Evolutionary conservation across 176 grass and related monocot species (phyloP).

Genomic region (Carex scoparia): DNA sequence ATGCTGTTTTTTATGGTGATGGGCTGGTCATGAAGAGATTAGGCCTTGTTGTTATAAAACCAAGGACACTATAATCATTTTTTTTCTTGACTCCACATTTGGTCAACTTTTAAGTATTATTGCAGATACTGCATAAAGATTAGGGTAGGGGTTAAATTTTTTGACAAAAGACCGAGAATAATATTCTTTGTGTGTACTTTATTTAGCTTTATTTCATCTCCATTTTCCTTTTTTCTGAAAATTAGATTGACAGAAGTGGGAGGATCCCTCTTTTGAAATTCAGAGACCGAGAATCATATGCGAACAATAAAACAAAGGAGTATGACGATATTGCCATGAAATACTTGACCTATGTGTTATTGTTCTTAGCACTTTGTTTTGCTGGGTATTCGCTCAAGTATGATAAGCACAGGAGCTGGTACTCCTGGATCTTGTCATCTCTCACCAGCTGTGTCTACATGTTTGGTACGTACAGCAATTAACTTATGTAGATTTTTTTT

Average conservation of each 20-base stretch:
- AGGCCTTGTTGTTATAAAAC: neutral
- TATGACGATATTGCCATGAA: slow-evolving; percentile 99
- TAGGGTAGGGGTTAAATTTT: neutral
- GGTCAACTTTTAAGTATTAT: neutral
- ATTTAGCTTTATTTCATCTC: slow-evolving; percentile 4
- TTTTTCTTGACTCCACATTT: neutral
- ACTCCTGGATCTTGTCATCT: slow-evolving; percentile 99
- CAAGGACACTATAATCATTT: neutral
- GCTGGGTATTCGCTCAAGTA: slow-evolving; percentile 90
- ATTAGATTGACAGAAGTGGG: slow-evolving; percentile 89
- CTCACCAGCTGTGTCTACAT: slow-evolving; percentile 97
- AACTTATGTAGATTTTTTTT: neutral
- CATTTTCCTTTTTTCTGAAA: neutral
- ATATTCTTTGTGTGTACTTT: slow-evolving; percentile 5
- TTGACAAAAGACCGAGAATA: neutral
- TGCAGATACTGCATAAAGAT: neutral
- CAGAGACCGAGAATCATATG: slow-evolving; percentile 79
- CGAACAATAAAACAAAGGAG: slow-evolving; percentile 98
- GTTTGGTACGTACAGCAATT: slow-evolving; percentile 71
- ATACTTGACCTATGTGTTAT: slow-evolving; percentile 78
- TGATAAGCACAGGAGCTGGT: slow-evolving; percentile 96
- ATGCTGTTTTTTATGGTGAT: neutral
- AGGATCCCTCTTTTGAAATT: slow-evolving; percentile 83
- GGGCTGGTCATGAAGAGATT: neutral
- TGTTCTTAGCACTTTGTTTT: slow-evolving; percentile 65